Percentiles rank a stretch among this genome's conserved stretches.
Evolutionary conservation across 345 rosid genomes (phyloP).

Genomic region (Abelmoschus esculentus): DNA sequence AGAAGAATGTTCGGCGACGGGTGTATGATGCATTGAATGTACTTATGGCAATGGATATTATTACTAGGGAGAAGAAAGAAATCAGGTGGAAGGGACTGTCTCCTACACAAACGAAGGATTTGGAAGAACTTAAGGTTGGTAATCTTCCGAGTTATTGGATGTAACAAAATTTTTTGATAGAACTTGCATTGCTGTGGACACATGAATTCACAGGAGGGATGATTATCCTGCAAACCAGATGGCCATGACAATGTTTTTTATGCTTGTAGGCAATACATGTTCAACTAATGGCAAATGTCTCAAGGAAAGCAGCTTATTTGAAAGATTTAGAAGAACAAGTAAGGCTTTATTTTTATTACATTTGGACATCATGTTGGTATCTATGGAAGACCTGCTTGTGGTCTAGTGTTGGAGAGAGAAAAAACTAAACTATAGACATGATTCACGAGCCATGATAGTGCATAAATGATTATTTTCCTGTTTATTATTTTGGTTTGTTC

Average conservation of each 20-base stretch:
- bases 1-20: conserved; percentile 30
- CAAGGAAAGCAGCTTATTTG: conserved; percentile 32
- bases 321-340: conserved; percentile 42
- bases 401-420: background rate
- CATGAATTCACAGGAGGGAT: background rate
- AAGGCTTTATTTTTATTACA: background rate
- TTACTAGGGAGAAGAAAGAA: conserved; percentile 36
- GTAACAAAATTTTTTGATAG: background rate
- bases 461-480: background rate
- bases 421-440: background rate
- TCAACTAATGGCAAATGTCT: conserved; percentile 21
- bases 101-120: conserved; percentile 21
- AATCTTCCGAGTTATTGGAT: background rate
- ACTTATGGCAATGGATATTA: conserved; percentile 39
- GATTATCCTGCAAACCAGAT: background rate
- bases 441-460: background rate
- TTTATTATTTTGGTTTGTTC: conserved; percentile 1
- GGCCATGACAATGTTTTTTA: background rate
- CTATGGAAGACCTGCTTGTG: background rate
- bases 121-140: conserved; percentile 33
- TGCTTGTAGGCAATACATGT: conserved; percentile 20
- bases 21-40: conserved; percentile 42
- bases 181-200: background rate
- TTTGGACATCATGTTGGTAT: background rate
- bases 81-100: conserved; percentile 44